Evolutionary conservation across 768 basidiomycete species (phyloP).

Genomic region (Amyloporia xantha): DNA sequence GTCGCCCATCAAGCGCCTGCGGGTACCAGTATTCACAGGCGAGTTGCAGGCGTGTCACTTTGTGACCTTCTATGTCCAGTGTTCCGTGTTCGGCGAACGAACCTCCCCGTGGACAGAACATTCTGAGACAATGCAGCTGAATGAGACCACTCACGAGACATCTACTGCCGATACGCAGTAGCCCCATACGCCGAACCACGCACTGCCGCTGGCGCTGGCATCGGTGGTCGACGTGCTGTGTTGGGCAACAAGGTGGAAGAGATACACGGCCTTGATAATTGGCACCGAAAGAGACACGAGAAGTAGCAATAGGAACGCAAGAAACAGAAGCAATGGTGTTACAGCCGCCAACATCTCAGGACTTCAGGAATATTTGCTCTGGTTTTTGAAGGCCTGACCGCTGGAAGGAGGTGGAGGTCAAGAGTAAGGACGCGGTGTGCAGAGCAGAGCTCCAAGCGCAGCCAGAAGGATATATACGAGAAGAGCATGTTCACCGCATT

Average conservation of each 20-base stretch:
- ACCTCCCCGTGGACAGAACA: too few species aligned
- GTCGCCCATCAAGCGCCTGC: too few species aligned
- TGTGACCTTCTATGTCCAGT: too few species aligned
- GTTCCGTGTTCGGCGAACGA: too few species aligned
- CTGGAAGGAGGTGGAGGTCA: too few species aligned
- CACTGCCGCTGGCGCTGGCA: slow-evolving; percentile 30
- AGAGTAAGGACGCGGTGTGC: not conserved
- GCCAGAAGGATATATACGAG: not conserved
- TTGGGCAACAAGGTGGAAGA: slow-evolving; percentile 42
- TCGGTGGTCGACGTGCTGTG: slow-evolving; percentile 27
- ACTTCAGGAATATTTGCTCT: too few species aligned
- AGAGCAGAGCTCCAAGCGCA: not conserved
- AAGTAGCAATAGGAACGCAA: slow-evolving; percentile 54
- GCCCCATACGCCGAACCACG: slow-evolving; percentile 58
- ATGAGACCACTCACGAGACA: slow-evolving; percentile 33
- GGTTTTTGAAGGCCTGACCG: too few species aligned
- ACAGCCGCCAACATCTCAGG: slow-evolving; percentile 22
- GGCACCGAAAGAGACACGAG: slow-evolving; percentile 57
- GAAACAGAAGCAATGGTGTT: slow-evolving; percentile 38
- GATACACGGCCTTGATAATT: slow-evolving; percentile 47
- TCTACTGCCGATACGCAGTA: slow-evolving; percentile 47
- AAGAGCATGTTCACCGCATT: not conserved
- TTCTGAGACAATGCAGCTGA: slow-evolving; percentile 6
- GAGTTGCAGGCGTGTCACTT: too few species aligned
- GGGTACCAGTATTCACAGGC: too few species aligned